Conservation (phyloP, 2,329 filamentous ascomycete species). For the Claviceps pazoutovae region DNA sequence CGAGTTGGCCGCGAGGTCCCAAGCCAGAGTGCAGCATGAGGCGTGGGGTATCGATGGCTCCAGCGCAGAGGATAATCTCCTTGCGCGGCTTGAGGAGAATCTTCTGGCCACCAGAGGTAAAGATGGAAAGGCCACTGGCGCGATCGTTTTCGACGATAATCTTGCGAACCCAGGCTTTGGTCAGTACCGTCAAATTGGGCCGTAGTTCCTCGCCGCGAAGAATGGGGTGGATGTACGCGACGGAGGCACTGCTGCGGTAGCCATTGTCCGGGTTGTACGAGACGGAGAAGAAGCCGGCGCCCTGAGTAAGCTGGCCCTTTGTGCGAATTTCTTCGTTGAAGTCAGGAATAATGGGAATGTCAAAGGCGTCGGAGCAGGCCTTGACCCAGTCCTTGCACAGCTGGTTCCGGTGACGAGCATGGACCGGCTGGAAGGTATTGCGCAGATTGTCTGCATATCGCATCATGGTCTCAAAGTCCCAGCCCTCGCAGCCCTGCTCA, state of each 20-base stretch:
- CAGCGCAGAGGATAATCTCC: slow-evolving; percentile 70
- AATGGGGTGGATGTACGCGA: slow-evolving; percentile 88
- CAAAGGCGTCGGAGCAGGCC: slow-evolving; percentile 62
- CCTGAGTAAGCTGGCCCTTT: slow-evolving; percentile 57
- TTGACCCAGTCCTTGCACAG: slow-evolving; percentile 83
- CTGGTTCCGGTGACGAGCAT: slow-evolving; percentile 75
- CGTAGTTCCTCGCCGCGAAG: slow-evolving; percentile 69
- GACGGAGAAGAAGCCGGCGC: slow-evolving; percentile 82
- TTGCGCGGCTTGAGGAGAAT: slow-evolving; percentile 48
- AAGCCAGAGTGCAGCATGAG: slow-evolving; percentile 45
- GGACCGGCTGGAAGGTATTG: slow-evolving; percentile 83
- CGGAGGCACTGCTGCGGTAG: slow-evolving; percentile 69
- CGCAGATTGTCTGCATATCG: slow-evolving; percentile 69
- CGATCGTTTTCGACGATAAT: slow-evolving; percentile 57
- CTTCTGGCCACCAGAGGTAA: slow-evolving; percentile 36
- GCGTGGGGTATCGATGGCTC: slow-evolving; percentile 69
- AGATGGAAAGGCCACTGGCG: slow-evolving; percentile 62
- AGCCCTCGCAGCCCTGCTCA: slow-evolving; percentile 65
- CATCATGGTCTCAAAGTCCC: slow-evolving; percentile 76
- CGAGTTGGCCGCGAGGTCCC: slow-evolving; percentile 39
- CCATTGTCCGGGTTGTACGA: slow-evolving; percentile 85
- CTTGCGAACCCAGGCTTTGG: slow-evolving; percentile 76
- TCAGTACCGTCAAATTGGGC: slow-evolving; percentile 73
- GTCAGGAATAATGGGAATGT: slow-evolving; percentile 69
- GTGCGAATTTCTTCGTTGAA: slow-evolving; percentile 75